These are phyloP conservation scores for Onygena corvina DNA, from an alignment of 2,329 filamentous ascomycete species.

Conservation along the genomic window DNA sequence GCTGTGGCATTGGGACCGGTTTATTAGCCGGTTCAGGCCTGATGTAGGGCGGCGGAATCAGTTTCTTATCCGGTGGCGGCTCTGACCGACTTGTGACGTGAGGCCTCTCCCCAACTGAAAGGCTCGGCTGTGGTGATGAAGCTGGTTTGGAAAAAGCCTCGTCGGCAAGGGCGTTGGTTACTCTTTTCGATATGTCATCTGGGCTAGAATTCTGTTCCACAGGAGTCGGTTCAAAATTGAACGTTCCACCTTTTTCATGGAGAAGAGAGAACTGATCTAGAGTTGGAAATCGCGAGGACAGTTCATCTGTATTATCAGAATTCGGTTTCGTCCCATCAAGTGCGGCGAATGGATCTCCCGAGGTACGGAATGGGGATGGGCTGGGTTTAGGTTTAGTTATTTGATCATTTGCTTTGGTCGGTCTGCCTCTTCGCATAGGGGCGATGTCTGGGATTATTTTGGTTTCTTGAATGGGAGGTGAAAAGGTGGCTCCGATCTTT, in stretches of 20 bases:
- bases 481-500: slow-evolving; percentile 67
- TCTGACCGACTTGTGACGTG: slow-evolving; percentile 13
- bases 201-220: slow-evolving; percentile 34
- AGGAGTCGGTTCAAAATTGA: slow-evolving; percentile 60
- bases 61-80: slow-evolving; percentile 15
- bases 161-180: slow-evolving; percentile 68
- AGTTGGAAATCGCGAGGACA: slow-evolving; percentile 75
- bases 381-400: slow-evolving; percentile 44
- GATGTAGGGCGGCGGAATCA: slow-evolving; percentile 19
- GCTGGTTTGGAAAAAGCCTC: slow-evolving; percentile 58
- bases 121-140: slow-evolving; percentile 23
- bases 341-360: slow-evolving; percentile 78
- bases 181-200: slow-evolving; percentile 50
- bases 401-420: slow-evolving; percentile 42
- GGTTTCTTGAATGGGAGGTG: slow-evolving; percentile 58
- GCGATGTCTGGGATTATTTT: slow-evolving; percentile 74
- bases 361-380: slow-evolving; percentile 56
- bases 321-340: slow-evolving; percentile 56
- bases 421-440: slow-evolving; percentile 82
- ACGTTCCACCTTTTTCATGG: slow-evolving; percentile 71
- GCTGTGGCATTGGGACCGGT: slow-evolving; percentile 28
- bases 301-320: slow-evolving; percentile 52
- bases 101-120: slow-evolving; percentile 22
- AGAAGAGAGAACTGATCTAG: slow-evolving; percentile 86
- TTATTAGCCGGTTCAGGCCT: slow-evolving; percentile 20